Conservation (phyloP, 139 green algal species). For the Chloropicon primus region DNA sequence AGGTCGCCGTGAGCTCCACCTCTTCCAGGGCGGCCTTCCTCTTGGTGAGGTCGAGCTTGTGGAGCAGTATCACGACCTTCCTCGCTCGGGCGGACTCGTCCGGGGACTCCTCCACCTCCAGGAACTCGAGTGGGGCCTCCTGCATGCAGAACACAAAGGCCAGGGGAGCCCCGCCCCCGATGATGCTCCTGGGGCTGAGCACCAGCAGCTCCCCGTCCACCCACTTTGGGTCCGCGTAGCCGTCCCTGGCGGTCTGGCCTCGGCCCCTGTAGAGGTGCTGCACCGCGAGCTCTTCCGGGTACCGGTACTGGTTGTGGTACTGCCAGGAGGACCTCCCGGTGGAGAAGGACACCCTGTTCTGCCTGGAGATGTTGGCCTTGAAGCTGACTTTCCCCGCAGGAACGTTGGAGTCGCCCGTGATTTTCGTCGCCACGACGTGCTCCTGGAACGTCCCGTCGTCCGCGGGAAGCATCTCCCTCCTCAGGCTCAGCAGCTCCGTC, state of each 20-base stretch:
- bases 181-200: background rate
- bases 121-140: background rate
- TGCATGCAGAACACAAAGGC: background rate
- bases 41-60: background rate
- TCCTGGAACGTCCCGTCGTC: background rate
- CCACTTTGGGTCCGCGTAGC: background rate
- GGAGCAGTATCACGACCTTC: background rate
- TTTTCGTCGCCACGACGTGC: background rate
- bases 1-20: background rate
- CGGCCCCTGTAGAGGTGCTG: background rate
- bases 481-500: background rate
- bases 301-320: background rate
- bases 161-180: background rate
- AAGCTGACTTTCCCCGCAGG: background rate
- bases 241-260: background rate
- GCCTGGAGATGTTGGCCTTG: background rate
- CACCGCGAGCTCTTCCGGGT: background rate
- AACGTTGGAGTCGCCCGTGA: background rate
- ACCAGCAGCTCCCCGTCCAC: background rate
- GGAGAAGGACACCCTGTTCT: background rate
- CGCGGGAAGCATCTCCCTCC: background rate
- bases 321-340: background rate
- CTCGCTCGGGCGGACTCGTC: background rate
- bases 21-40: background rate
- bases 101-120: background rate